These are phyloP conservation scores for Boletus insuetus DNA, from an alignment of 768 basidiomycete species.

Conservation along the genomic window DNA sequence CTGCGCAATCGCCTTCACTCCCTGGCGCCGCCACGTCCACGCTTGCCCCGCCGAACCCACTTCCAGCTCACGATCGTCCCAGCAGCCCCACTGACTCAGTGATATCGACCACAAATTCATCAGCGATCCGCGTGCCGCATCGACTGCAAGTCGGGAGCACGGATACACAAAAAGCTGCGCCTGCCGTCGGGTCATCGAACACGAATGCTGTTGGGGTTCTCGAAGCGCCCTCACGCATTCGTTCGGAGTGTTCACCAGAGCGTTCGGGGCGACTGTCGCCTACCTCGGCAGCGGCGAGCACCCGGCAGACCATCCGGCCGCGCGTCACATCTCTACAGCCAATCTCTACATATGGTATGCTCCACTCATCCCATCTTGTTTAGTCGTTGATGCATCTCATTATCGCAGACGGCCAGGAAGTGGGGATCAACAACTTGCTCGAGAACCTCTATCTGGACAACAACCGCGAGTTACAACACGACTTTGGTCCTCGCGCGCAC, in stretches of 20 bases:
- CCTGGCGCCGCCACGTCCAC: conserved; percentile 3
- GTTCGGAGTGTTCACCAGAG: conserved; percentile 64
- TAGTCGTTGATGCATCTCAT: neutral
- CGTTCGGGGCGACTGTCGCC: conserved; percentile 81
- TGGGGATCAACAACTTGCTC: conserved; percentile 82
- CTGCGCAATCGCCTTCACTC: conserved; percentile 12
- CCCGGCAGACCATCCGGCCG: conserved; percentile 47
- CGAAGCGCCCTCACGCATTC: conserved; percentile 70
- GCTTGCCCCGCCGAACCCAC: conserved; percentile 24
- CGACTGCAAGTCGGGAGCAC: conserved; percentile 67
- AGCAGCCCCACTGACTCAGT: conserved; percentile 83
- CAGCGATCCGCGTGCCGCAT: conserved; percentile 53
- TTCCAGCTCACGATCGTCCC: conserved; percentile 48
- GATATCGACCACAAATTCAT: conserved; percentile 67
- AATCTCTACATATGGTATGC: conserved; percentile 70
- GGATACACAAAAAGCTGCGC: conserved; percentile 83
- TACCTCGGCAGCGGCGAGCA: conserved; percentile 54
- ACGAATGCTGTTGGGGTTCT: conserved; percentile 80
- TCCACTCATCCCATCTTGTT: neutral
- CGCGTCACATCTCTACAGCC: conserved; percentile 53
- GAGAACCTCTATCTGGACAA: conserved; percentile 90
- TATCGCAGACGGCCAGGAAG: conserved; percentile 80
- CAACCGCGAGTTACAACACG: conserved; percentile 78
- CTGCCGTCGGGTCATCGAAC: conserved; percentile 84
- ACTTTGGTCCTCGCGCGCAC: conserved; percentile 88